These are phyloP conservation scores for Hypoxylon sp. DNA, from an alignment of 2,329 filamentous ascomycete species.

Conservation along the genomic window DNA sequence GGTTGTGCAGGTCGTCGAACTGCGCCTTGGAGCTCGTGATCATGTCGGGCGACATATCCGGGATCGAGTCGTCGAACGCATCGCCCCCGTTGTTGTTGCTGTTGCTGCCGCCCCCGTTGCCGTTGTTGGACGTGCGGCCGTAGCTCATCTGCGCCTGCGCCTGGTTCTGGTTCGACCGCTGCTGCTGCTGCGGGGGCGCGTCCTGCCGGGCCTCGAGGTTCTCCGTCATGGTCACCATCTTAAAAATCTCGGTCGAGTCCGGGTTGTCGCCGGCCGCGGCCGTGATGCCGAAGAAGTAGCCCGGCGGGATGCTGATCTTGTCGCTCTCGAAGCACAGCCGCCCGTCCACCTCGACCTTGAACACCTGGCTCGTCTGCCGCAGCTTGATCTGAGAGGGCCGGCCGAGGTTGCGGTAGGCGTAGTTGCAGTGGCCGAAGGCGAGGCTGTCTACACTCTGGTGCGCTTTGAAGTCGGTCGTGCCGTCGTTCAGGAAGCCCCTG, in stretches of 20 bases:
- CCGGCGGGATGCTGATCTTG: conserved; percentile 78
- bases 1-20: conserved; percentile 85
- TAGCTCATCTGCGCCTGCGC: conserved; percentile 40
- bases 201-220: conserved; percentile 48
- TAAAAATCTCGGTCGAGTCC: conserved; percentile 94
- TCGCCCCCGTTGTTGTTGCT: conserved; percentile 41
- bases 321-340: conserved; percentile 82
- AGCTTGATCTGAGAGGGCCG: conserved; percentile 82
- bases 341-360: conserved; percentile 84
- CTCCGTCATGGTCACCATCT: conserved; percentile 76
- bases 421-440: conserved; percentile 92
- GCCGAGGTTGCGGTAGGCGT: conserved; percentile 90
- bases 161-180: conserved; percentile 47
- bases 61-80: conserved; percentile 52
- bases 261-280: conserved; percentile 90
- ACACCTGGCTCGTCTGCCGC: conserved; percentile 66
- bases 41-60: conserved; percentile 57
- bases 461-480: conserved; percentile 77
- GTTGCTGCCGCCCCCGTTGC: conserved; percentile 39
- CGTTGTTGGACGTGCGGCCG: conserved; percentile 35
- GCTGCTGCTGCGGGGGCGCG: conserved; percentile 42
- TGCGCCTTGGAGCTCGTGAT: conserved; percentile 65
- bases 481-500: conserved; percentile 94
- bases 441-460: conserved; percentile 82
- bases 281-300: conserved; percentile 86